Evolutionary conservation across 768 basidiomycete genomes (phyloP), one percentile per base, ranked within the genome.

Genomic region (Tephrocybe sp.): DNA sequence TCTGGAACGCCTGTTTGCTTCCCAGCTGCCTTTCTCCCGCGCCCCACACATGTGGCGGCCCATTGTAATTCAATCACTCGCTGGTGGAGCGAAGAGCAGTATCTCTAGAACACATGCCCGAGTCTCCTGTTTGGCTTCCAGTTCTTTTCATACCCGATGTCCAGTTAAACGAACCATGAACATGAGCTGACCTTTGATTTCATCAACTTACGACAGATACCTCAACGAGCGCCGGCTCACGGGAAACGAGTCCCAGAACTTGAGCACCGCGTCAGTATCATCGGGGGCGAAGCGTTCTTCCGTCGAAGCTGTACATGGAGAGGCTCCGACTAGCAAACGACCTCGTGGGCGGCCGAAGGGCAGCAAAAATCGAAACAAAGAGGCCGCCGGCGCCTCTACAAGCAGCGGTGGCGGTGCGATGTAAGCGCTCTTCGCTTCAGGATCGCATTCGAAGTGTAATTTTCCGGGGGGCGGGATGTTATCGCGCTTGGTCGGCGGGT

Each of bases 261-360:
- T 38, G 4, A 44, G 25, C 30, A 44, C 8, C 9, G n/a, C 18
- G 5, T 4, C 16, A 16, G 16, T n/a, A n/a, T 4, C 36, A 3
- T 24, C 62, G 56, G 53, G 63, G 41, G 37, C 53, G 52, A 68
- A 75, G 63, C 62, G 70, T 31, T 53, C 54, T 19, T 63, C 63
- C 0, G 55, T 59, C 18, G 59, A 63, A 19, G 44, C 54, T 21
- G 39, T 44, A 43, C 47, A 22, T 53, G 47, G 19, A 30, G 70
- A 68, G 12, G 60, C 52, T 13, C 64, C 55, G 22, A 57, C 58
- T 13, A 63, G 61, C 6, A 87, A 86, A 53, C 66, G 84, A 12
- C 82, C 85, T 0, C 70, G 86, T 35, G 86, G 86, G 22, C 68
- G 86, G 8, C 86, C 86, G 27, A 84, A 83, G 58, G 86, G 86